A percentile compares a stretch with the other conserved stretches of the same genome.
Evolutionary conservation across 75 land plant genomes (phyloP).

Genomic region (Pseudotsuga menziesii): DNA sequence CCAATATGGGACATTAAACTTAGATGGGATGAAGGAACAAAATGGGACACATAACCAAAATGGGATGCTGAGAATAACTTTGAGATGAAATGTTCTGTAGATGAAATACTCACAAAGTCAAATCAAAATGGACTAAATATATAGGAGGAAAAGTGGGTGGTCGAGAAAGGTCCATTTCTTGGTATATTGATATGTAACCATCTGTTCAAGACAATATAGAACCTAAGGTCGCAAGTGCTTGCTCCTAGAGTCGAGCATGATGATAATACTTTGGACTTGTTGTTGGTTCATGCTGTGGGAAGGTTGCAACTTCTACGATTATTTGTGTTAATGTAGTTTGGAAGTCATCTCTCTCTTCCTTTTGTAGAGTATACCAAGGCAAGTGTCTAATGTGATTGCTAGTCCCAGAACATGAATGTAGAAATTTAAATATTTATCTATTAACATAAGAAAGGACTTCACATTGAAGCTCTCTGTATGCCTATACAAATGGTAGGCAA

Average conservation of each 20-base stretch:
- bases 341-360: slow-evolving; percentile 75
- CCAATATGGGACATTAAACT: slow-evolving; percentile 72
- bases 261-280: slow-evolving; percentile 65
- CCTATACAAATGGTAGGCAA: not conserved
- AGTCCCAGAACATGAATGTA: not conserved
- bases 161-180: slow-evolving; percentile 61
- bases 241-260: slow-evolving; percentile 88
- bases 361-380: slow-evolving; percentile 92
- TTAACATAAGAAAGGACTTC: not conserved
- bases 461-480: not conserved
- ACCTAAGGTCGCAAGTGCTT: slow-evolving; percentile 70
- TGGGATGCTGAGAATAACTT: slow-evolving; percentile 49
- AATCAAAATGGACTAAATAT: slow-evolving; percentile 7
- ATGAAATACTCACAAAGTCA: slow-evolving; percentile 27
- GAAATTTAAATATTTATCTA: not conserved
- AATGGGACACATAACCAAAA: slow-evolving; percentile 44
- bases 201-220: slow-evolving; percentile 84
- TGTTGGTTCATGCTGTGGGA: slow-evolving; percentile 74
- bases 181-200: slow-evolving; percentile 84
- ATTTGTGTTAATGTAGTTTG: slow-evolving; percentile 63
- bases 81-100: slow-evolving; percentile 47
- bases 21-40: slow-evolving; percentile 49
- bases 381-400: slow-evolving; percentile 6
- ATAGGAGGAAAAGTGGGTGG: slow-evolving; percentile 71
- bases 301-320: slow-evolving; percentile 63